Evolutionary conservation across 148 eudicot species (phyloP).

Genomic region (Arctostaphylos glauca): DNA sequence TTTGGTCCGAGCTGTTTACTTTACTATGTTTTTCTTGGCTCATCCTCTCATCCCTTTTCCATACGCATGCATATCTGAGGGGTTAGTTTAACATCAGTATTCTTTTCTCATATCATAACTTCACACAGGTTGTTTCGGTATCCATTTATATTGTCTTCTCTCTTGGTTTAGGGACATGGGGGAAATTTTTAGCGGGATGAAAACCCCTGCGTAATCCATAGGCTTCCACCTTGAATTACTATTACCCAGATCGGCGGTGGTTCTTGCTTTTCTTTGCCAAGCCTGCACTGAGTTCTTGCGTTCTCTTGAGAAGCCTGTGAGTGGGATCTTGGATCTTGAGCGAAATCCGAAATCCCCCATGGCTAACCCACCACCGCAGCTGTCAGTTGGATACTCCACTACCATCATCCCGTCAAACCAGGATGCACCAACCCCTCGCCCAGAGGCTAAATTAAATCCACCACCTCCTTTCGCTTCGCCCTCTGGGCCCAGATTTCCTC

Average conservation of each 20-base stretch:
- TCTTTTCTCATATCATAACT: not conserved
- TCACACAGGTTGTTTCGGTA: not conserved
- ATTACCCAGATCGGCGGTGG: not conserved
- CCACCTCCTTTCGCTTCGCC: conserved; percentile 35
- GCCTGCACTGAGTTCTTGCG: not conserved
- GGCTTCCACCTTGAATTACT: not conserved
- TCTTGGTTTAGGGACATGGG: not conserved
- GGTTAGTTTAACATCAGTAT: not conserved
- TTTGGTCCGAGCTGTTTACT: not conserved
- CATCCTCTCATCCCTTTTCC: not conserved
- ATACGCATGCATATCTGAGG: not conserved
- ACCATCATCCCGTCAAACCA: conserved; percentile 26
- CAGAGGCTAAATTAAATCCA: conserved; percentile 27
- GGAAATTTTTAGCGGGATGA: not conserved
- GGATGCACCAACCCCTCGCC: conserved; percentile 13
- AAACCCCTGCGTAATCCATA: not conserved
- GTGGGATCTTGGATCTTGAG: conserved; percentile 8
- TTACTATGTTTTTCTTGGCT: not conserved
- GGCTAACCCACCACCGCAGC: conserved; percentile 33
- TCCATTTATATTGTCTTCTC: not conserved
- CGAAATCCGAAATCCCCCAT: conserved; percentile 14
- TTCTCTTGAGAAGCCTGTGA: conserved; percentile 3
- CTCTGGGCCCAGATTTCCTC: conserved; percentile 35
- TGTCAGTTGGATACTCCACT: conserved; percentile 26
- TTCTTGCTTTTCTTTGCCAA: conserved; percentile 8